These are phyloP conservation scores for Boletus rex-veris DNA, from an alignment of 768 basidiomycete species.

Conservation along the genomic window DNA sequence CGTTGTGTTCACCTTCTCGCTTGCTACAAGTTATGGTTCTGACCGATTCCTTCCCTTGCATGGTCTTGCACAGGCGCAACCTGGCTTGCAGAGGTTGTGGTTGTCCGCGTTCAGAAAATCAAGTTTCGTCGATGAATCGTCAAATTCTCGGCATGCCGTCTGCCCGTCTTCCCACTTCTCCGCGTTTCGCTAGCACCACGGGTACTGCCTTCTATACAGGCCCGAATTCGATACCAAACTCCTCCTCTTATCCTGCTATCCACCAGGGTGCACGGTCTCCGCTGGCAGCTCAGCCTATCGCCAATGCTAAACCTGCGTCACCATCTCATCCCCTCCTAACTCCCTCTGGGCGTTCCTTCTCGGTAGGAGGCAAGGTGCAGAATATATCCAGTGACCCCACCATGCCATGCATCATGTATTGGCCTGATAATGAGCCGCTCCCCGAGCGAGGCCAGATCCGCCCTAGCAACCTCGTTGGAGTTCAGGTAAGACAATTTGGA, in stretches of 20 bases:
- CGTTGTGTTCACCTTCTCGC: background rate
- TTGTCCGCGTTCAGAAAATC: slow-evolving; percentile 46
- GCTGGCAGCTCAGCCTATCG: slow-evolving; percentile 22
- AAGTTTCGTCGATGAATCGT: slow-evolving; percentile 30
- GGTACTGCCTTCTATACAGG: slow-evolving; percentile 17
- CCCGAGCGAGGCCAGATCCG: slow-evolving; percentile 79
- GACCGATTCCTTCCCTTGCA: slow-evolving; percentile 47
- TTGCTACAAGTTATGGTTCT: slow-evolving; percentile 35
- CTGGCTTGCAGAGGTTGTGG: slow-evolving; percentile 75
- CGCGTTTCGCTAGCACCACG: slow-evolving; percentile 20
- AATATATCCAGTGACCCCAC: slow-evolving; percentile 74
- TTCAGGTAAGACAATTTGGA: slow-evolving; percentile 42
- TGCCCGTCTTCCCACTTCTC: slow-evolving; percentile 23
- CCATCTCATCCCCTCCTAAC: slow-evolving; percentile 74
- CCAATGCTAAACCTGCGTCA: slow-evolving; percentile 33
- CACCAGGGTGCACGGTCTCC: slow-evolving; percentile 26
- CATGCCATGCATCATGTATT: slow-evolving; percentile 78
- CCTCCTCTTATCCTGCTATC: slow-evolving; percentile 29
- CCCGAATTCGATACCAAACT: slow-evolving; percentile 21
- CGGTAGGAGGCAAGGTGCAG: slow-evolving; percentile 73
- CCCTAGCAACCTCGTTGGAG: slow-evolving; percentile 50
- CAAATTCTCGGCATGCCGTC: slow-evolving; percentile 26
- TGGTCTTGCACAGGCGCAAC: slow-evolving; percentile 65
- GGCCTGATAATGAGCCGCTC: slow-evolving; percentile 86
- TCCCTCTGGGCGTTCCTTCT: slow-evolving; percentile 76